Percentiles rank a stretch among this genome's conserved stretches.
Evolutionary conservation across 2,329 filamentous ascomycete species (phyloP).

Genomic region (Samsoniella hepiali): DNA sequence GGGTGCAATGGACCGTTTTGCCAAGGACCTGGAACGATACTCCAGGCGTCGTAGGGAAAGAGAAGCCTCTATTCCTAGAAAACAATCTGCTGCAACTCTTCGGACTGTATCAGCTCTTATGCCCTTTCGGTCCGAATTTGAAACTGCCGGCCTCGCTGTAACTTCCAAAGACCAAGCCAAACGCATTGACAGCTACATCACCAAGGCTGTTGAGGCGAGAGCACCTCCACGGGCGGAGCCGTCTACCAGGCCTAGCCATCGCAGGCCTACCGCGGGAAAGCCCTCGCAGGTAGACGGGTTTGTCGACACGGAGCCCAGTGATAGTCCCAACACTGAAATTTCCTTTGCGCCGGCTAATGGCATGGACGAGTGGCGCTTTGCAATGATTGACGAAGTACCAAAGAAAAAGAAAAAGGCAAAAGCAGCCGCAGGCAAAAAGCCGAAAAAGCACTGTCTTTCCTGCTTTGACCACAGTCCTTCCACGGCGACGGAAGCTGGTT

Average conservation of each 20-base stretch:
- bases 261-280: conserved; percentile 4
- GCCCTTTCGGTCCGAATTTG: conserved; percentile 53
- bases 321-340: conserved; percentile 31
- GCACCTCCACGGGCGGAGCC: conserved; percentile 11
- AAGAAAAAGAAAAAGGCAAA: conserved; percentile 20
- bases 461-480: conserved; percentile 28
- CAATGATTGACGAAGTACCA: conserved; percentile 32
- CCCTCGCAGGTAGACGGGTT: conserved; percentile 32
- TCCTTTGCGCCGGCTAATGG: conserved; percentile 30
- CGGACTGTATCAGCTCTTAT: conserved; percentile 52
- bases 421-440: conserved; percentile 4
- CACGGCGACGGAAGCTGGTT: conserved; percentile 25
- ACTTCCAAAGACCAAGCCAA: conserved; percentile 49
- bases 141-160: conserved; percentile 52
- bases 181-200: conserved; percentile 23
- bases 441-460: conserved; percentile 27
- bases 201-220: conserved; percentile 20
- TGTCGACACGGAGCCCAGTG: conserved; percentile 22
- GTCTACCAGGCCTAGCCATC: neutral
- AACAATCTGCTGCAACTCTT: conserved; percentile 41
- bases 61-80: neutral
- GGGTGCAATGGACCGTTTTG: conserved; percentile 38
- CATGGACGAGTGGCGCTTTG: conserved; percentile 34
- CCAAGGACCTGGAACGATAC: conserved; percentile 30
- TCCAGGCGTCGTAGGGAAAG: conserved; percentile 24